A percentile compares a stretch with the other conserved stretches of the same genome.
phyloP scores from a whole-genome alignment of 192 early-diverging fungal genomes.

The Chytriomyces sp. region DNA sequence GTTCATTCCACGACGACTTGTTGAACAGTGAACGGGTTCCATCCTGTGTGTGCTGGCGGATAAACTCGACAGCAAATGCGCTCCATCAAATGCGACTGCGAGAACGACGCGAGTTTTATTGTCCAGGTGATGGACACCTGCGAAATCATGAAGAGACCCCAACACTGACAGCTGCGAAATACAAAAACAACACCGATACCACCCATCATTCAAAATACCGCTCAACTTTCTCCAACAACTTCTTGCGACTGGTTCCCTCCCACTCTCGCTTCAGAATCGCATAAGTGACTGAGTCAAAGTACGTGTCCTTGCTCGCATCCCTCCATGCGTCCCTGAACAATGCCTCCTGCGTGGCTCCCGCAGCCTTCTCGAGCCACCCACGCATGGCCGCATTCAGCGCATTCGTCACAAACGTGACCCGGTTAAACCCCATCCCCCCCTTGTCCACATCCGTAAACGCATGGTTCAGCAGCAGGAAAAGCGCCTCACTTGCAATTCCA shows the following conservation, averaged over 20 bases:
- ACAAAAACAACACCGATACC: too few relatives aligned
- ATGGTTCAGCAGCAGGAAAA: constrained; percentile 19
- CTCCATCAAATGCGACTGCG: too few relatives aligned
- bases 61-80: too few relatives aligned
- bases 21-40: too few relatives aligned
- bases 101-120: too few relatives aligned
- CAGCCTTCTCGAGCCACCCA: constrained; percentile 12
- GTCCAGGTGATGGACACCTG: too few relatives aligned
- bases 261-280: constrained; percentile 19
- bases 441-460: background rate
- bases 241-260: background rate
- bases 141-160: too few relatives aligned
- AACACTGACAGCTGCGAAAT: too few relatives aligned
- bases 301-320: background rate
- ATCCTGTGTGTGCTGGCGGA: too few relatives aligned
- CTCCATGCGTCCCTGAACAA: background rate
- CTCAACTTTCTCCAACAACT: too few relatives aligned
- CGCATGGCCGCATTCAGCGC: constrained; percentile 8
- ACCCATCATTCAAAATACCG: too few relatives aligned
- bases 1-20: too few relatives aligned
- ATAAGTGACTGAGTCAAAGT: background rate
- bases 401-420: constrained; percentile 18
- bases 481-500: constrained; percentile 6
- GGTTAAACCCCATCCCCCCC: constrained; percentile 13
- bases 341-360: constrained; percentile 4